Evolutionary conservation across 345 rosid genomes (phyloP).

Genomic region (Eucalyptus fibrosa): DNA sequence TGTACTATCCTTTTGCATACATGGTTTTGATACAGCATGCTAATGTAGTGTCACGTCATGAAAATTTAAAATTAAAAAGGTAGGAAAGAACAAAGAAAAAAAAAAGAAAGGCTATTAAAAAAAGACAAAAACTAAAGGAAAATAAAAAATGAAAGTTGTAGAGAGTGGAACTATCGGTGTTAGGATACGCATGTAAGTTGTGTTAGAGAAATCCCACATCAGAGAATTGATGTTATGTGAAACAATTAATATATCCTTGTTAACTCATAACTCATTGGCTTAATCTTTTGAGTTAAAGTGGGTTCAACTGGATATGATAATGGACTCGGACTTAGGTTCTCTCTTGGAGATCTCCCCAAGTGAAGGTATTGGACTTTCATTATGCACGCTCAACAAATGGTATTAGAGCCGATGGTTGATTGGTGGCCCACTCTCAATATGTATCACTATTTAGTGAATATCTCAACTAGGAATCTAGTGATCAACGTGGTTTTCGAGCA

Average conservation of each 20-base stretch:
- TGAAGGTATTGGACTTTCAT: no score
- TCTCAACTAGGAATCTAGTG: no score
- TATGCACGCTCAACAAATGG: fast-evolving
- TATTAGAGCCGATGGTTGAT: no score
- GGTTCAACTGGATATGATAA: fast-evolving
- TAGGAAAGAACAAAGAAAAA: neutral
- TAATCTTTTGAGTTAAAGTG: no score
- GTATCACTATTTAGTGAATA: no score
- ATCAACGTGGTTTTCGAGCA: no score
- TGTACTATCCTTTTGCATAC: neutral
- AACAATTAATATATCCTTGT: fast-evolving
- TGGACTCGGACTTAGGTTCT: no score
- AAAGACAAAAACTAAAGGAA: no score
- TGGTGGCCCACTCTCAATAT: no score
- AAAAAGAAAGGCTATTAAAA: neutral
- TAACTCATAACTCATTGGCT: no score
- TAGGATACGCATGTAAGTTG: fast-evolving
- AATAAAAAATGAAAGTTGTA: neutral
- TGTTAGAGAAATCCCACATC: fast-evolving
- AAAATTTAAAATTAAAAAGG: no score
- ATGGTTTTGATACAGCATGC: fast-evolving
- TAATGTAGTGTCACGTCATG: neutral
- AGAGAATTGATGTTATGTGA: fast-evolving
- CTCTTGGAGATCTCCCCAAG: no score
- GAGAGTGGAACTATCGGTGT: neutral